Evolutionary conservation across 768 basidiomycete genomes (phyloP).

Genomic region (Candolleomyces aberdarensis): DNA sequence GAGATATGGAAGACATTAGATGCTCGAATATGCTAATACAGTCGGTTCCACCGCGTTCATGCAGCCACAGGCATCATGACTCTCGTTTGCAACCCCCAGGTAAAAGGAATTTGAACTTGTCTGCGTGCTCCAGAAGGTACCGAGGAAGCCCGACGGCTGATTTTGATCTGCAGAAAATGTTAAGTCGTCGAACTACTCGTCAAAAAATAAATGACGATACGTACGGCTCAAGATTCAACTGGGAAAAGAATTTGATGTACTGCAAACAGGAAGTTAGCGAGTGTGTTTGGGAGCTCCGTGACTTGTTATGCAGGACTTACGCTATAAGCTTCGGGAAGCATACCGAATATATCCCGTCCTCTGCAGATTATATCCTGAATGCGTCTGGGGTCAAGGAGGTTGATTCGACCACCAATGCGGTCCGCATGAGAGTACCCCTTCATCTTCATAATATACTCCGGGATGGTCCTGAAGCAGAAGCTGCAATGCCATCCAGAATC

Average conservation of each 20-base stretch:
- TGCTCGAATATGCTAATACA: not conserved
- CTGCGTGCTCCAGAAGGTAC: conserved; percentile 47
- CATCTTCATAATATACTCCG: conserved; percentile 61
- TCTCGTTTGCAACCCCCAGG: conserved; percentile 52
- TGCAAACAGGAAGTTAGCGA: conserved; percentile 14
- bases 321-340: conserved; percentile 61
- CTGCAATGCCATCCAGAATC: conserved; percentile 72
- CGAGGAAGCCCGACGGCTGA: conserved; percentile 53
- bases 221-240: conserved; percentile 52
- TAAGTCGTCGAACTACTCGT: not conserved
- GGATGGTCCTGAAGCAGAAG: conserved; percentile 59
- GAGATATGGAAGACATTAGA: too few species aligned
- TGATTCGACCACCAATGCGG: conserved; percentile 46
- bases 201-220: conserved; percentile 13
- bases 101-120: conserved; percentile 48
- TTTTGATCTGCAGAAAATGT: conserved; percentile 23
- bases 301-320: conserved; percentile 26
- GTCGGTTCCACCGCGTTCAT: not conserved
- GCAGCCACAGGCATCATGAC: not conserved
- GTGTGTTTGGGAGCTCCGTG: not conserved
- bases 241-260: conserved; percentile 51
- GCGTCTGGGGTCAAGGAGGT: conserved; percentile 44
- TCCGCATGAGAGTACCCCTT: conserved; percentile 60
- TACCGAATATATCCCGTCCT: conserved; percentile 61
- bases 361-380: conserved; percentile 59